Evolutionary conservation across 164 flowering plant genomes (phyloP).

Genomic region (Nelumbo lutea): DNA sequence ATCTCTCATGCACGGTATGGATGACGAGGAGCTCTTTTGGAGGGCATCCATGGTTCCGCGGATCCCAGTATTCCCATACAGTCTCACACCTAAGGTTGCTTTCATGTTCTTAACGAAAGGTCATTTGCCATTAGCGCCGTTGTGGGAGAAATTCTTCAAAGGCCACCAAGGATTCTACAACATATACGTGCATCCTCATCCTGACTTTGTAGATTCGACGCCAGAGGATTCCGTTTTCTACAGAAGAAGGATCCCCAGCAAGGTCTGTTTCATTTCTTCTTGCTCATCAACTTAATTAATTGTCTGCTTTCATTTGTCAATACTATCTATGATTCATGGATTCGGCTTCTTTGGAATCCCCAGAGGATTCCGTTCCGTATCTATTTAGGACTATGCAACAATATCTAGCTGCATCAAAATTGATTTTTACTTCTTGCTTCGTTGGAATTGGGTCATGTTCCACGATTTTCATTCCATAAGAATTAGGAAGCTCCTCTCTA

Average conservation of each 20-base stretch:
- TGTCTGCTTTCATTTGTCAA: no score
- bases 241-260: slow-evolving; percentile 51
- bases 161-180: slow-evolving; percentile 47
- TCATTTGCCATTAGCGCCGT: slow-evolving; percentile 38
- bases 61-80: slow-evolving; percentile 22
- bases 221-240: slow-evolving; percentile 38
- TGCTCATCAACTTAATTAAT: no score
- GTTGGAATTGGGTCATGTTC: no score
- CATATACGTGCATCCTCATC: slow-evolving; percentile 48
- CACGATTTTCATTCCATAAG: no score
- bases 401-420: no score
- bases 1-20: slow-evolving; percentile 38
- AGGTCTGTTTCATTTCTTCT: slow-evolving; percentile 29
- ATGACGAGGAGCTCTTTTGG: slow-evolving; percentile 44
- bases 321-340: no score
- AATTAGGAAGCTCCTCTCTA: no score
- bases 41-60: slow-evolving; percentile 48
- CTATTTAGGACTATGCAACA: no score
- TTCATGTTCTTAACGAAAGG: slow-evolving; percentile 54
- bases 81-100: slow-evolving; percentile 40
- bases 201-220: slow-evolving; percentile 35
- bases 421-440: no score
- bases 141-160: slow-evolving; percentile 57
- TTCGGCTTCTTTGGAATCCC: no score
- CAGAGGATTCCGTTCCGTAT: no score